Percentiles rank a stretch among this genome's conserved stretches.
Conservation (phyloP, 2,329 filamentous ascomycete genomes). For the Xylaria sp. region DNA sequence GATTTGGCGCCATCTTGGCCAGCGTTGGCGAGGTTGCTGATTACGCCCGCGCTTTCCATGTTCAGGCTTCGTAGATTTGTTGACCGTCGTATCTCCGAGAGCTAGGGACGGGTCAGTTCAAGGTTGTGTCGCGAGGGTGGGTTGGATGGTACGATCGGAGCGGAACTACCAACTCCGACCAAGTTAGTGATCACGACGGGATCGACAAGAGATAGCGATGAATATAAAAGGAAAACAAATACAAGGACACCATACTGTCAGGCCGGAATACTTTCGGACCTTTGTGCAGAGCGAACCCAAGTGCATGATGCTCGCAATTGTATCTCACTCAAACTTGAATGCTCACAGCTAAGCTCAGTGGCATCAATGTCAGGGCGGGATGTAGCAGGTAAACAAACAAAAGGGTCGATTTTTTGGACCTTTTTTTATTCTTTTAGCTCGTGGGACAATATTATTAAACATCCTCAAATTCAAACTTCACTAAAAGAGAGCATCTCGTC, state of each 20-base stretch:
- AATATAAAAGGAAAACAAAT: neutral
- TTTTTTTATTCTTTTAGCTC: neutral
- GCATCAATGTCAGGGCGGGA: neutral
- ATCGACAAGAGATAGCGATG: neutral
- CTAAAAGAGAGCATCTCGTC: slow-evolving; percentile 70
- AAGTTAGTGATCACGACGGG: neutral
- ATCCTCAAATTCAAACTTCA: slow-evolving; percentile 69
- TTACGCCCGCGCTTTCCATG: slow-evolving; percentile 29
- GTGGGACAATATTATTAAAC: slow-evolving; percentile 24
- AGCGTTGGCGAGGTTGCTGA: slow-evolving; percentile 30
- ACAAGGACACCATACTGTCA: neutral
- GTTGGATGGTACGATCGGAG: neutral
- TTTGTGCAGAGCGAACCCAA: neutral
- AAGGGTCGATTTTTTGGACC: neutral
- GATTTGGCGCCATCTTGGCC: slow-evolving; percentile 24
- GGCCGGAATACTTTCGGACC: neutral
- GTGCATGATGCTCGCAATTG: neutral
- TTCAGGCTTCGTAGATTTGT: slow-evolving; percentile 12
- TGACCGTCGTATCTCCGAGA: neutral
- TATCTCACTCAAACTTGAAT: neutral
- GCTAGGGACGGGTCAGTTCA: neutral
- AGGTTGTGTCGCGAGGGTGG: neutral
- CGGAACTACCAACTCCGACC: neutral
- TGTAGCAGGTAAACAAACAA: neutral
- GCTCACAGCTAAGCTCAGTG: neutral